These are phyloP conservation scores for Cercophora samala DNA, from an alignment of 495 filamentous ascomycete species.

Conservation along the genomic window DNA sequence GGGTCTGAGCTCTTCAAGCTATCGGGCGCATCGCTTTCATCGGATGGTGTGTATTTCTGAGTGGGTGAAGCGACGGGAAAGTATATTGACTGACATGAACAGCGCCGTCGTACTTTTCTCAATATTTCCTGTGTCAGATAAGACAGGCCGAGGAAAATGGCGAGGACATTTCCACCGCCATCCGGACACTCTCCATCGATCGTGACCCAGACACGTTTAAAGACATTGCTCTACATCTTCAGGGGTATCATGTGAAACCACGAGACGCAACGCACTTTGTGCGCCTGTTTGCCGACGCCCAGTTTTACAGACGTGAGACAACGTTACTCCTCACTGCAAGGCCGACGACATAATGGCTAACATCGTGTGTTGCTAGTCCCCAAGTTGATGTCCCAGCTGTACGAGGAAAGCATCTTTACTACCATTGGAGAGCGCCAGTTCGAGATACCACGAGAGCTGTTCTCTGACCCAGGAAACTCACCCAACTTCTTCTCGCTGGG, in stretches of 20 bases:
- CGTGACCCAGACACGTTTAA: conserved; percentile 85
- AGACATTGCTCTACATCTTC: conserved; percentile 86
- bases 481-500: conserved; percentile 96
- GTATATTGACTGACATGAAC: conserved; percentile 24
- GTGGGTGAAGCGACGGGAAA: conserved; percentile 9
- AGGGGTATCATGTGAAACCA: conserved; percentile 89
- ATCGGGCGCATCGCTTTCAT: conserved; percentile 91
- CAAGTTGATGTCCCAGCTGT: conserved; percentile 87
- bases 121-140: conserved; percentile 86
- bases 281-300: conserved; percentile 88
- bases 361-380: conserved; percentile 56
- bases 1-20: conserved; percentile 87
- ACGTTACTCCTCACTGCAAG: not conserved
- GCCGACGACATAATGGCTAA: not conserved
- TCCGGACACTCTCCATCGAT: conserved; percentile 86
- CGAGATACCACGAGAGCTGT: conserved; percentile 84
- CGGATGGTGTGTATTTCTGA: conserved; percentile 64
- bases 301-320: conserved; percentile 80
- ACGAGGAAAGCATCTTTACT: conserved; percentile 88
- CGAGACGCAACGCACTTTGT: conserved; percentile 82
- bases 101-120: conserved; percentile 98
- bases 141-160: conserved; percentile 56
- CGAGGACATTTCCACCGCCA: conserved; percentile 45
- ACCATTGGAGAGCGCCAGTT: conserved; percentile 83
- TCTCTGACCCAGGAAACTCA: conserved; percentile 77